Evolutionary conservation across 1,139 yeast genomes (phyloP).

Genomic region (Tardiomyces digboiensis): DNA sequence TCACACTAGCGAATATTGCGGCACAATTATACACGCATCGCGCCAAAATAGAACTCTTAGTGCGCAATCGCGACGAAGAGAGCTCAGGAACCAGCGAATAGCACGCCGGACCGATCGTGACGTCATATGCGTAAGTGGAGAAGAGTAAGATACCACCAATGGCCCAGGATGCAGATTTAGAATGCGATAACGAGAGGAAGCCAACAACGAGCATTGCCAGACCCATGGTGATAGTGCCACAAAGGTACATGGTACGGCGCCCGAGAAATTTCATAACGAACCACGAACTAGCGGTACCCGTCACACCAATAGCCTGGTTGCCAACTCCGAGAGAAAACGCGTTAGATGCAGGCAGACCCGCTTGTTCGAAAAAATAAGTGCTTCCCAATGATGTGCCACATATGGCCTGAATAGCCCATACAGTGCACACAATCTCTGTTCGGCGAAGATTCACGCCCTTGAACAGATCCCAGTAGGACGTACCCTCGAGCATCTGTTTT

Average conservation of each 20-base stretch:
- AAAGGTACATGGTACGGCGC: slow-evolving; percentile 35
- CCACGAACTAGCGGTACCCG: slow-evolving; percentile 47
- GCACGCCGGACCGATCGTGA: slow-evolving; percentile 49
- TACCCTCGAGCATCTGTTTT: slow-evolving; percentile 25
- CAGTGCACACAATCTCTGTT: slow-evolving; percentile 42
- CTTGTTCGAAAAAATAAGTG: slow-evolving; percentile 17
- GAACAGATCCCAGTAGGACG: slow-evolving; percentile 41
- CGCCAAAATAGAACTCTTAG: slow-evolving; percentile 47
- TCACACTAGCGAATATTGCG: slow-evolving; percentile 35
- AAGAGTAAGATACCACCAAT: slow-evolving; percentile 11
- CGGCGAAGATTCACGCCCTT: slow-evolving; percentile 43
- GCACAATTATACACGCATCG: slow-evolving; percentile 35
- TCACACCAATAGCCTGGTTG: slow-evolving; percentile 34
- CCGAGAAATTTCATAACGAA: slow-evolving; percentile 37
- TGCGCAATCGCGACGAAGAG: slow-evolving; percentile 45
- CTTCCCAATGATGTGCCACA: slow-evolving; percentile 39
- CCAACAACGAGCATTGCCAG: neutral
- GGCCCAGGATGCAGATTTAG: neutral
- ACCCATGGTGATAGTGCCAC: neutral
- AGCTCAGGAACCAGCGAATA: slow-evolving; percentile 50
- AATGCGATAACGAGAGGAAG: slow-evolving; percentile 7
- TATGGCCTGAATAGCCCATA: slow-evolving; percentile 41
- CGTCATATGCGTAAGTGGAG: slow-evolving; percentile 35
- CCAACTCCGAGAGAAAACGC: slow-evolving; percentile 21
- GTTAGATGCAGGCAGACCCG: slow-evolving; percentile 14